Base-by-base conservation (phyloP, 192 early-diverging fungal genomes). In the Coemansia sp. region DNA sequence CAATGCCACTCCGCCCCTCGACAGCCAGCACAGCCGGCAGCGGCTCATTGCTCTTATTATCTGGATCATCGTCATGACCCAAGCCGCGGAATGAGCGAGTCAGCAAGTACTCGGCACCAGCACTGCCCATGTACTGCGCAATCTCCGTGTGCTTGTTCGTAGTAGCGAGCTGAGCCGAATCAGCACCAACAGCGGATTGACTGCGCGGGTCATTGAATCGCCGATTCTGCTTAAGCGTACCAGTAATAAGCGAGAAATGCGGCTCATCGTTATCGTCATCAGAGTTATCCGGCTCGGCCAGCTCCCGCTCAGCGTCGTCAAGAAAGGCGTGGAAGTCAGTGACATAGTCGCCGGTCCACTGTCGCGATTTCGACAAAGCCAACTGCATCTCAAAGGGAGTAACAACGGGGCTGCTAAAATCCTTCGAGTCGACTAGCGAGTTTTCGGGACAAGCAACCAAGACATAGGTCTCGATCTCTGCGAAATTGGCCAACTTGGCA, bases 401-500 rank as follows among this genome's bases (percentile, higher is more conserved):
- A 0, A 99, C 93, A 27, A 99, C 90, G 5, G 97, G 97, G 39
- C 87, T 85, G 67, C 93, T 90, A 80, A 95, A 99, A 58, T 97
- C 96, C 45, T 85, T 89, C 36, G 89, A 90, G 78, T 98, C 97
- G 31, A 97, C 88, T 64, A 99, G 85, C 53, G 91, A 89, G 85
- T 96, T 97, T 73, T 99, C 94, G 6, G 96, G 94, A 72, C 97
- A 99, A 8, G 94, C 93, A 6, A 97, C 92, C 32, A 96, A 83
- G 5, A 95, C 93, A 75, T 93, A 98, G 17, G 86, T 88, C 66
- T 99, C 91, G 57, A 99, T 93, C 78, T 99, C 97, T 70, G 93
- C 87, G 67, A 99, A 98, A 62, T 99, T 99, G 36, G 92, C 97
- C 76, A 99, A 89, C 76, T 99, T 99, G 58, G 94, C 92, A 1